Base-by-base conservation (phyloP, 441 rosid species). In the Aquilaria agallochum region DNA sequence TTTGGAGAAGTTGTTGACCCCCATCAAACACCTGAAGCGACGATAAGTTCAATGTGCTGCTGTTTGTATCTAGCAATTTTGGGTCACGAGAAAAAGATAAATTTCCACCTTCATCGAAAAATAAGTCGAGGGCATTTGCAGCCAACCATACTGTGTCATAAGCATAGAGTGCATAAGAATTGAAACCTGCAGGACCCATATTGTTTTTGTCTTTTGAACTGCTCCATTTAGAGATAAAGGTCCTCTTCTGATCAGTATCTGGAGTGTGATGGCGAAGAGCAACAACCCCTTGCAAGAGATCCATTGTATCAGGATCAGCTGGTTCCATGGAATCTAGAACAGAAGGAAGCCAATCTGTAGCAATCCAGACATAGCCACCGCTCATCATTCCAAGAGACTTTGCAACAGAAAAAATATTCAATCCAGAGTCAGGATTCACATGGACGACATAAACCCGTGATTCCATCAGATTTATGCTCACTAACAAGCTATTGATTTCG, bases 301-400 rank as follows among this genome's bases (percentile, higher is more conserved):
- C 83, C 88, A 83, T 74, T 20, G 65, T 71, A 49, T 77, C 71
- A n/a, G 74, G 9, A 50, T 73, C 82, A 36, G 62, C 62, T 7
- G 83, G 80, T 31, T 75, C 83, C 58, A 48, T 61, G 14, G 94
- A 79, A 79, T 90, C 97, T 56, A 94, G 71, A 67, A 77, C 59
- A 7, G 96, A 81, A 63, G 88, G 81, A 74, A 94, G 97, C 96
- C 98, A 94, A 82, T 90, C 97, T 27, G 96, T 89, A 27, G 97
- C 80, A 53, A 94, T 90, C 98, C 98, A 94, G 53, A 94, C 98
- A 74, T 90, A 90, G 53, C 94, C 89, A 54, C 58, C 55, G 56
- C 45, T 63, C 81, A 76, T 83, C 98, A 94, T 94, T 14, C 83
- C 80, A 63, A 87, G 87, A 62, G 69, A 67, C 60, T 83, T 86